These are phyloP conservation scores for Phoma sp. DNA, from an alignment of 2,329 filamentous ascomycete species.

Conservation along the genomic window DNA sequence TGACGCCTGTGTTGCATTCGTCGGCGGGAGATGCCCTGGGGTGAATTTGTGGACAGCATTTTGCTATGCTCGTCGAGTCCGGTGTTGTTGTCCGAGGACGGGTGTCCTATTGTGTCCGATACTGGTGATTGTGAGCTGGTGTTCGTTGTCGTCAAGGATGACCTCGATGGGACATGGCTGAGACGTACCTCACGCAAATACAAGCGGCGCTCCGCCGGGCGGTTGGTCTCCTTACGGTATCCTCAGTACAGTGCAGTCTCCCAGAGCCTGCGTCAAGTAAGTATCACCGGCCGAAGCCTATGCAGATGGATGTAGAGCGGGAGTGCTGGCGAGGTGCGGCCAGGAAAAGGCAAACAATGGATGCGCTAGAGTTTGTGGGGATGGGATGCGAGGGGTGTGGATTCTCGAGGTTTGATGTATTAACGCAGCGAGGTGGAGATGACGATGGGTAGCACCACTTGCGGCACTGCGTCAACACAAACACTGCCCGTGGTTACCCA, in stretches of 20 bases:
- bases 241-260: constrained; percentile 54
- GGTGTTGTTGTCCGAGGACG: constrained; percentile 54
- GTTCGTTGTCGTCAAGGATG: constrained; percentile 1
- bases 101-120: constrained; percentile 50
- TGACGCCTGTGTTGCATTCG: constrained; percentile 83
- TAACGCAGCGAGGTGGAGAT: constrained; percentile 35
- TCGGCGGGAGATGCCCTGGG: constrained; percentile 75
- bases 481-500: constrained; percentile 31
- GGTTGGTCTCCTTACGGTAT: constrained; percentile 56
- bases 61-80: constrained; percentile 72
- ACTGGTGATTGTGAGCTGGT: constrained; percentile 45
- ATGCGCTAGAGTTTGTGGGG: constrained; percentile 30
- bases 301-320: constrained; percentile 22
- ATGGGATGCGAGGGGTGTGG: constrained; percentile 31
- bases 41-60: constrained; percentile 79
- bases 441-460: constrained; percentile 36
- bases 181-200: constrained; percentile 77
- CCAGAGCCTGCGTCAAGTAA: constrained; percentile 48
- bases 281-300: constrained; percentile 44
- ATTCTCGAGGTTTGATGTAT: constrained; percentile 29
- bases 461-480: constrained; percentile 36
- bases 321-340: constrained; percentile 12
- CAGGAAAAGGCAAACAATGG: constrained; percentile 21
- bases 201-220: constrained; percentile 82
- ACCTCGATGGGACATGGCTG: not conserved